Base-by-base conservation (phyloP, 1,284 basidiomycete genomes). In the Pterulicium gracile region DNA sequence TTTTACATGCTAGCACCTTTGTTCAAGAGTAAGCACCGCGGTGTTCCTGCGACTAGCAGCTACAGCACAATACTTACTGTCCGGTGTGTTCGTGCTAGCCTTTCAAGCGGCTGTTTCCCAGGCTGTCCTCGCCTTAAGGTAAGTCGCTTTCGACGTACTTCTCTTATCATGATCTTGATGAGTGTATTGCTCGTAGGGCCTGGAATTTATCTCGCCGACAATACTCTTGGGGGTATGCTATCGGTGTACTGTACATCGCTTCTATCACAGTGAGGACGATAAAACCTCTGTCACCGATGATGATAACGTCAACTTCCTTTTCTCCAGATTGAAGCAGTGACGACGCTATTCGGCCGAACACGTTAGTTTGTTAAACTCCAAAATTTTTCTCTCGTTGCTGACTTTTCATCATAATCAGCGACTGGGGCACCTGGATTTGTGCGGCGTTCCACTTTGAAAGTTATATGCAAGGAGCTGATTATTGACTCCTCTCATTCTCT, bases 161-260 rank as follows among this genome's bases (percentile, higher is more conserved):
- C 36, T 13, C 36, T n/a, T 32, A n/a, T 32, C 10, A 7, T 7
- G n/a, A 13, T 39, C 19, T 39, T 13, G n/a, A 32, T n/a, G 27
- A 13, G 36, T 39, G n/a, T 13, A 15, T n/a, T 32, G 10, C n/a
- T 7, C 27, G 27, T n/a, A 39, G 36, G 19, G 19, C 36, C n/a
- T 39, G 36, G 36, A 39, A 39, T 39, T 18, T 39, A 7, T 39
- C 36, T 7, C 36, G 36, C n/a, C 36, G 36, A 18, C 7, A 39
- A 10, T 18, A 18, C 19, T 39, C 5, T 4, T 39, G 36, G 5
- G 36, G 36, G 7, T 4, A 15, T 4, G n/a, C 19, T 17, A 7
- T 39, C 15, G 4, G n/a, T 17, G 7, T 18, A 13, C 7, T 39
- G 4, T 39, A 39, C 15, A 39, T 39, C 36, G 15, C 19, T 18